Evolutionary conservation across 768 basidiomycete genomes (phyloP), one percentile per base, ranked within the genome.

Genomic region (Ephemerocybe angulata): DNA sequence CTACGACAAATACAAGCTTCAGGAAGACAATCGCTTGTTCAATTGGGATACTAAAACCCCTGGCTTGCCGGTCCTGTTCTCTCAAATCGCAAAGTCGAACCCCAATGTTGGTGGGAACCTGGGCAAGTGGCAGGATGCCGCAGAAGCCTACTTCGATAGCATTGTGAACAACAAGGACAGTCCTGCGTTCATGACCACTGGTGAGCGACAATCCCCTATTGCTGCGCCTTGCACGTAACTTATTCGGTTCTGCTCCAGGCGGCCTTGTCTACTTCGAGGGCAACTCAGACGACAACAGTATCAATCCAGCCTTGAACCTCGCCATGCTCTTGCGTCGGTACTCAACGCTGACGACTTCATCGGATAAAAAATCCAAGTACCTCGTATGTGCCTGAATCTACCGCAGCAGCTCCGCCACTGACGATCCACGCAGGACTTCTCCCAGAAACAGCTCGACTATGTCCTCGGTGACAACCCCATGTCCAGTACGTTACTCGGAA

Each of bases 31-130:
- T 42, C 70, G 74, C 2, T 84, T 88, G 4, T 89, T 93, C 70
- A 94, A 94, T 66, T 98, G 94, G 94, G 94, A 94, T 65, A 81
- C 83, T 3, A 88, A 90, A 67, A 82, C 80, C 1, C 87, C 91
- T 1, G 94, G 86, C 2, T 63, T 92, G 0, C 79, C 83, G 38
- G 80, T 95, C 19, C 70, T 96, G 6, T 89, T 87, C 56, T 79
- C 87, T 1, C 90, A 96, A 62, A 75, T 91, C 25, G 81, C 84
- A 1, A 75, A 83, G 49, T 77, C 82, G 2, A 76, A 82, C 52
- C 76, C 82, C 2, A 63, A 65, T 30, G 68, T 88, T 13, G 75
- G 68, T 49, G 80, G 79, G 13, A 86, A 90, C 57, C 67, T 84
- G 15, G 75, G 82, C 1, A 66, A 72, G 8, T 97, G 92, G 93